A percentile compares a stretch with the other conserved stretches of the same genome.
These are phyloP conservation scores for Calocera viscosa DNA, from an alignment of 768 basidiomycete species.

Conservation along the genomic window DNA sequence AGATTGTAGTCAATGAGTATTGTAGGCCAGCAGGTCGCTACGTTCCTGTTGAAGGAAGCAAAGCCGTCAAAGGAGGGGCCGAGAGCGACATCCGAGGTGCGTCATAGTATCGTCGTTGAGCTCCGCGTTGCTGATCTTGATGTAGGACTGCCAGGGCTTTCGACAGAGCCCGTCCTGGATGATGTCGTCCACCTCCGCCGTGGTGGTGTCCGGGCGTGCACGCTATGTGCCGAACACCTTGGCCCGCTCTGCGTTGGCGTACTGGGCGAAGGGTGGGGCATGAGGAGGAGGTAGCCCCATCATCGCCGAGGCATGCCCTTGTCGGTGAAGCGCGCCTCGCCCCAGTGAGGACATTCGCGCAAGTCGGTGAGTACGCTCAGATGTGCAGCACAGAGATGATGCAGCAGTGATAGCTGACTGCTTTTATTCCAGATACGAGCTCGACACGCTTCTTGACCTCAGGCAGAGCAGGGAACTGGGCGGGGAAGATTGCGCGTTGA, in stretches of 20 bases:
- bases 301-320: constrained; percentile 20
- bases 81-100: constrained; percentile 34
- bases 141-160: constrained; percentile 17
- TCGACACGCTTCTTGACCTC: neutral
- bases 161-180: constrained; percentile 30
- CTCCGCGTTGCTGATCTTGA: constrained; percentile 23
- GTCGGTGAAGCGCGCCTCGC: constrained; percentile 21
- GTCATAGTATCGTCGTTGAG: constrained; percentile 28
- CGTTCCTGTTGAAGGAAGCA: constrained; percentile 27
- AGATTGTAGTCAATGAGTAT: constrained; percentile 36
- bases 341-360: constrained; percentile 30
- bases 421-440: neutral
- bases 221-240: constrained; percentile 22
- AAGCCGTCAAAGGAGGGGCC: constrained; percentile 36
- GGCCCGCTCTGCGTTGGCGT: constrained; percentile 18
- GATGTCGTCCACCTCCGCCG: constrained; percentile 26
- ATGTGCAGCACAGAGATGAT: no score
- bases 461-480: neutral
- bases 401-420: constrained; percentile 32
- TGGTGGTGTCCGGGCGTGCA: constrained; percentile 17
- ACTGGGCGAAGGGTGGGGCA: constrained; percentile 28
- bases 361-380: constrained; percentile 25
- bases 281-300: constrained; percentile 33
- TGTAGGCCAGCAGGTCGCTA: constrained; percentile 32
- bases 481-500: neutral